A percentile compares a stretch with the other conserved stretches of the same genome.
Evolutionary conservation across 2,329 filamentous ascomycete species (phyloP).

Genomic region (Paracamarosporium sp.): DNA sequence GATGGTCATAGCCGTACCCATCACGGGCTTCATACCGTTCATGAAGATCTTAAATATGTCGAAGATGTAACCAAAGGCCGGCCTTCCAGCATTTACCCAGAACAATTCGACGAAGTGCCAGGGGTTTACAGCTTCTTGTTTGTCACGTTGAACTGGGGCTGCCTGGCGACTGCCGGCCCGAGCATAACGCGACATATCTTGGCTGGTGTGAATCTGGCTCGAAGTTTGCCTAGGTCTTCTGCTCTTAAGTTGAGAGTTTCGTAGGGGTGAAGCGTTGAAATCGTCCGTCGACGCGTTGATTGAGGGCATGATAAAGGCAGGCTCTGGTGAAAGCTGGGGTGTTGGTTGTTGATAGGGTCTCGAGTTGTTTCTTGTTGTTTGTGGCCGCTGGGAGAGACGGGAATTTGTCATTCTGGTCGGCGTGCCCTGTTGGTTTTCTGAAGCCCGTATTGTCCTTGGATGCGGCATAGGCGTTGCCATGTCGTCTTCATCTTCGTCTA

Average conservation of each 20-base stretch:
- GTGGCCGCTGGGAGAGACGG: background rate
- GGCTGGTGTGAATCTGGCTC: background rate
- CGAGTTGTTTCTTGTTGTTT: slow-evolving; percentile 4
- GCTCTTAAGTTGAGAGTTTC: slow-evolving; percentile 27
- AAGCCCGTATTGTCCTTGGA: slow-evolving; percentile 7
- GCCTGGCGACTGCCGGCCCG: slow-evolving; percentile 9
- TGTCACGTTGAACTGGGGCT: slow-evolving; percentile 3
- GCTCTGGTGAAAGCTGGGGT: slow-evolving; percentile 36
- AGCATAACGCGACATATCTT: slow-evolving; percentile 6
- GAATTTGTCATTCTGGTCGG: slow-evolving; percentile 19
- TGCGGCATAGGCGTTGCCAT: slow-evolving; percentile 22
- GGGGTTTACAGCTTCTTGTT: slow-evolving; percentile 20
- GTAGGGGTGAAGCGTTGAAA: slow-evolving; percentile 27
- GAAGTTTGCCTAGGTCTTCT: slow-evolving; percentile 18
- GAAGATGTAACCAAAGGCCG: slow-evolving; percentile 56
- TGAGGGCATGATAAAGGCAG: slow-evolving; percentile 54
- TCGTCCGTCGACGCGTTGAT: slow-evolving; percentile 29
- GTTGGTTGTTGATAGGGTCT: slow-evolving; percentile 17
- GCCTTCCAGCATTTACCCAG: slow-evolving; percentile 41
- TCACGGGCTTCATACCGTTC: slow-evolving; percentile 66
- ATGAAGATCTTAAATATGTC: slow-evolving; percentile 67
- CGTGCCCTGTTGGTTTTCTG: slow-evolving; percentile 16
- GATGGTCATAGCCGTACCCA: slow-evolving; percentile 63
- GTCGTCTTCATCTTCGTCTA: slow-evolving; percentile 15
- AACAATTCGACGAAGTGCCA: slow-evolving; percentile 34